phyloP scores from a whole-genome alignment of 176 grass and related monocot genomes.

The Cenchrus americanus region DNA sequence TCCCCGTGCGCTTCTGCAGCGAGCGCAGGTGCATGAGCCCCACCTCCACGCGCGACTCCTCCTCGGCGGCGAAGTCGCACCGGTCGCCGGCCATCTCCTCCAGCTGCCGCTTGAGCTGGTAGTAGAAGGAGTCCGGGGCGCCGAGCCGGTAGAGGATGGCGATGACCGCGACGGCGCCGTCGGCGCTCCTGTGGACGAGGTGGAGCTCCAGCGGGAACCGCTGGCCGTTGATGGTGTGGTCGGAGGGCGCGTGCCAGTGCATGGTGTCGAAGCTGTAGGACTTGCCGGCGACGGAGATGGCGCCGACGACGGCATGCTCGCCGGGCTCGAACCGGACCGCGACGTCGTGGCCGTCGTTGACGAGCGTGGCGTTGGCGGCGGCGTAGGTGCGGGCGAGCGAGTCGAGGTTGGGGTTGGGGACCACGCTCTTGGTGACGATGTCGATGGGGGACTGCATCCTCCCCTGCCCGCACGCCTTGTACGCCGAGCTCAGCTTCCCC shows the following conservation, averaged over 20 bases:
- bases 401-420: slow-evolving; percentile 27
- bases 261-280: slow-evolving; percentile 40
- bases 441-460: slow-evolving; percentile 71
- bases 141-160: slow-evolving; percentile 60
- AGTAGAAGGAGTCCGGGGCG: slow-evolving; percentile 60
- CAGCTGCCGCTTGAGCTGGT: slow-evolving; percentile 61
- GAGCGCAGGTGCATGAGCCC: slow-evolving; percentile 38
- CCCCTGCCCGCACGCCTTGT: slow-evolving; percentile 54
- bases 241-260: slow-evolving; percentile 79
- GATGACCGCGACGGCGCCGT: slow-evolving; percentile 44
- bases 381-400: slow-evolving; percentile 48
- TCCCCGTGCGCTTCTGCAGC: slow-evolving; percentile 52
- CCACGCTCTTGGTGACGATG: slow-evolving; percentile 44
- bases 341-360: slow-evolving; percentile 58
- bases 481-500: slow-evolving; percentile 61
- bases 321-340: slow-evolving; percentile 48
- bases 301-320: slow-evolving; percentile 35
- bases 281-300: slow-evolving; percentile 45
- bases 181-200: slow-evolving; percentile 56
- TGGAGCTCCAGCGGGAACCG: slow-evolving; percentile 71
- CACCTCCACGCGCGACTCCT: slow-evolving; percentile 32
- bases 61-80: slow-evolving; percentile 35
- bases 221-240: slow-evolving; percentile 83
- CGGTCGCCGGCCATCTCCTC: slow-evolving; percentile 17
- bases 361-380: slow-evolving; percentile 44